Evolutionary conservation across 441 rosid species (phyloP).

Genomic region (Metrosideros polymorpha): DNA sequence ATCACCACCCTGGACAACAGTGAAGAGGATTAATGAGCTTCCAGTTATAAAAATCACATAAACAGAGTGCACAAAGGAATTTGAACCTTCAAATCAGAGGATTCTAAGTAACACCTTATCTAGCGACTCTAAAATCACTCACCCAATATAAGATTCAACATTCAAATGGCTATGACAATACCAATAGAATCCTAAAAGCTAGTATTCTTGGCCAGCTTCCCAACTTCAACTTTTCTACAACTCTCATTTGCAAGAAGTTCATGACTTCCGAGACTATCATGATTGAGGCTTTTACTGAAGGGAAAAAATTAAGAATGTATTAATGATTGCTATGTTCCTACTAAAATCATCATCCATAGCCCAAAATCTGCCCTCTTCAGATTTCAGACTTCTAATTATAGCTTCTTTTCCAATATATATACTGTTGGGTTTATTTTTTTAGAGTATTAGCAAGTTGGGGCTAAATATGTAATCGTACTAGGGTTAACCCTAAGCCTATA

Average conservation of each 20-base stretch:
- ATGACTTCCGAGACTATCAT: neutral
- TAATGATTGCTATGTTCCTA: neutral
- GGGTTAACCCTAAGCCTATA: too few species aligned
- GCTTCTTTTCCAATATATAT: neutral
- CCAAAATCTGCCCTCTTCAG: neutral
- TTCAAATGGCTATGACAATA: neutral
- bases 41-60: neutral
- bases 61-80: neutral
- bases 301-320: neutral
- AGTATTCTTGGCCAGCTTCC: neutral
- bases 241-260: neutral
- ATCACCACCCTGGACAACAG: constrained; percentile 82
- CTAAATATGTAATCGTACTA: too few species aligned
- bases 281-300: neutral
- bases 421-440: too few species aligned
- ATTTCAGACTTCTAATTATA: neutral
- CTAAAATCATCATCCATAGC: neutral
- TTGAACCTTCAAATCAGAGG: neutral
- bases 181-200: neutral
- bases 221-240: neutral
- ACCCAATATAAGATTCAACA: neutral
- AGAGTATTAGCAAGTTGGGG: too few species aligned
- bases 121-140: neutral
- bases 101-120: neutral
- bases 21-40: neutral